Base-by-base conservation (phyloP, 495 filamentous ascomycete genomes). In the Zalerion maritima region DNA sequence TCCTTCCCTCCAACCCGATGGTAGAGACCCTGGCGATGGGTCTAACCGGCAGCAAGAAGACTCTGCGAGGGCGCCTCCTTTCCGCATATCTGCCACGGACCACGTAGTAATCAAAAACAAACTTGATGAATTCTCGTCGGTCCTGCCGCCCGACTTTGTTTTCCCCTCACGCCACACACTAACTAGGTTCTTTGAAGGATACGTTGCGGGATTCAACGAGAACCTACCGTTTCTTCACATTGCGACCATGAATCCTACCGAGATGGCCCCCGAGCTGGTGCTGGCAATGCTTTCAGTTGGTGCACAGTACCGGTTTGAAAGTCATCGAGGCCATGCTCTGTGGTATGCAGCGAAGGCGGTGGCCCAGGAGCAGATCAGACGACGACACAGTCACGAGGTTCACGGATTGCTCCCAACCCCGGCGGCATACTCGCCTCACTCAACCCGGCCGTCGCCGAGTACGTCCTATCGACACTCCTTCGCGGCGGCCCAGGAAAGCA, bases 261-360 rank as follows among this genome's bases (percentile, higher is more conserved):
- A 65, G 0, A 53, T 65, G 24, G 60, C 69, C 3, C 54, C 71
- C 4, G 72, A 75, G 34, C 47, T 80, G 8, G 43, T 79, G 11
- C 48, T 80, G n/a, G 69, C 74, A 0, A 71, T 80, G 37, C 49
- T 67, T 4, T 63, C 75, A 0, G 57, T 78, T 3, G 76, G 76
- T 5, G 75, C 76, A 3, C 67, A 75, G 22, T 81, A 79, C 37
- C 60, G 75, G 8, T 79, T 79, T 35, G 75, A 81, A 38, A 74
- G 69, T 23, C 64, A 67, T 26, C 58, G 71, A 20, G 75, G 73
- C 0, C 71, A 76, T 37, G 70, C 75, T 8, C 52, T 84, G 5
- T 84, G 78, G 55, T 73, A 79, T 49, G 76, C 76, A 0, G 63
- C 68, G 1, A 68, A 61, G 28, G 51, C 65, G 0, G 64, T 72